Conservation (phyloP, 2,329 filamentous ascomycete species). For the Calonectria henricotiae region DNA sequence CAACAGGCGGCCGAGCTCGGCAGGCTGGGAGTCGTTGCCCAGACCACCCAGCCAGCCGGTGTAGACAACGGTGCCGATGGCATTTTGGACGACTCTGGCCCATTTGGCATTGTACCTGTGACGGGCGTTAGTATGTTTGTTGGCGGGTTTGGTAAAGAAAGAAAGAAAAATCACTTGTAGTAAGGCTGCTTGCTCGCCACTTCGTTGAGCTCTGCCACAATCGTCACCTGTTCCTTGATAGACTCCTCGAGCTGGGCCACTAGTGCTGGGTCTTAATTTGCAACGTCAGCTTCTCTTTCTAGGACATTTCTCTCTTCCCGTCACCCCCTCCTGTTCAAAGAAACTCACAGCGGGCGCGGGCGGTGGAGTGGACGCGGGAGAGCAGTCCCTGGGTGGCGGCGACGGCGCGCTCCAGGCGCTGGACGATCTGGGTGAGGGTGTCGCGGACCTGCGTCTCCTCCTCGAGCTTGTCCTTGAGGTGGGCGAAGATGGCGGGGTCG, state of each 20-base stretch:
- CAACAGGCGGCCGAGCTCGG: constrained; percentile 77
- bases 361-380: constrained; percentile 91
- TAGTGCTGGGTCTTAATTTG: constrained; percentile 72
- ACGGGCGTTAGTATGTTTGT: constrained; percentile 3
- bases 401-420: constrained; percentile 87
- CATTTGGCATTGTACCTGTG: constrained; percentile 85
- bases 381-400: constrained; percentile 86
- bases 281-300: not conserved
- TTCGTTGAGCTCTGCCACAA: constrained; percentile 78
- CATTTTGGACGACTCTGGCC: constrained; percentile 87
- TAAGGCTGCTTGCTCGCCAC: constrained; percentile 91
- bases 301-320: not conserved
- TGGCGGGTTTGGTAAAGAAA: not conserved
- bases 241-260: constrained; percentile 80
- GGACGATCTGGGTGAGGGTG: constrained; percentile 85
- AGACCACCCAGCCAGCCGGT: constrained; percentile 87
- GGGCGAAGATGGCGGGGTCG: constrained; percentile 87
- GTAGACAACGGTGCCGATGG: constrained; percentile 73
- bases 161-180: constrained; percentile 81
- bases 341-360: constrained; percentile 71
- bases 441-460: constrained; percentile 88
- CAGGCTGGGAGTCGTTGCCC: constrained; percentile 66
- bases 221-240: constrained; percentile 81
- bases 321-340: not conserved
- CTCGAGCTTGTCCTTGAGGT: constrained; percentile 91